phyloP scores from a whole-genome alignment of 805 yeast species.

The Wickerhamomyces chaumierensis region DNA sequence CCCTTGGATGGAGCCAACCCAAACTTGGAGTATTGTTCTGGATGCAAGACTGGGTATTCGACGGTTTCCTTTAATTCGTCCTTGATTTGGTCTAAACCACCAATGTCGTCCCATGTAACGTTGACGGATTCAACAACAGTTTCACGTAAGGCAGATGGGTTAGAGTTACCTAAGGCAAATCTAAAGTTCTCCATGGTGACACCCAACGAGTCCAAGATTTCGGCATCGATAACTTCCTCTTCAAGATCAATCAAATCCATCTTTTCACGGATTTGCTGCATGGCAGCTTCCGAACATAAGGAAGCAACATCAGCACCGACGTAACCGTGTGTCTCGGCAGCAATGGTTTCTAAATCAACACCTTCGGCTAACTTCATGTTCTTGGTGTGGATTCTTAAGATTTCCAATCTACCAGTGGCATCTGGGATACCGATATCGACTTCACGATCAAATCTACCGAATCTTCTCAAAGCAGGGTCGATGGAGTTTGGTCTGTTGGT shows the following conservation, averaged over 20 bases:
- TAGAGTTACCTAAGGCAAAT: conserved; percentile 94
- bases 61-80: conserved; percentile 97
- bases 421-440: conserved; percentile 93
- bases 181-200: conserved; percentile 98
- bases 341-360: conserved; percentile 91
- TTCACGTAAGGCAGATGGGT: conserved; percentile 98
- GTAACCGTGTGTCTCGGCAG: conserved; percentile 97
- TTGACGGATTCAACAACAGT: conserved; percentile 98
- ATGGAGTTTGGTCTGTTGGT: conserved; percentile 70
- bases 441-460: conserved; percentile 86
- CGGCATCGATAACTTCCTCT: conserved; percentile 95
- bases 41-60: conserved; percentile 97
- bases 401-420: conserved; percentile 96
- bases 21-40: conserved; percentile 96
- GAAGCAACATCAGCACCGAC: conserved; percentile 99
- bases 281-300: conserved; percentile 98
- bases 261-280: conserved; percentile 99
- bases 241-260: conserved; percentile 96
- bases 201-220: conserved; percentile 88
- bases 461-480: conserved; percentile 75
- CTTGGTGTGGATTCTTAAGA: conserved; percentile 93
- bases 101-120: conserved; percentile 99
- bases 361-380: conserved; percentile 95
- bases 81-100: conserved; percentile 95
- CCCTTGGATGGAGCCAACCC: conserved; percentile 98